Evolutionary conservation across 805 yeast genomes (phyloP).

Genomic region (Suhomyces sp.): DNA sequence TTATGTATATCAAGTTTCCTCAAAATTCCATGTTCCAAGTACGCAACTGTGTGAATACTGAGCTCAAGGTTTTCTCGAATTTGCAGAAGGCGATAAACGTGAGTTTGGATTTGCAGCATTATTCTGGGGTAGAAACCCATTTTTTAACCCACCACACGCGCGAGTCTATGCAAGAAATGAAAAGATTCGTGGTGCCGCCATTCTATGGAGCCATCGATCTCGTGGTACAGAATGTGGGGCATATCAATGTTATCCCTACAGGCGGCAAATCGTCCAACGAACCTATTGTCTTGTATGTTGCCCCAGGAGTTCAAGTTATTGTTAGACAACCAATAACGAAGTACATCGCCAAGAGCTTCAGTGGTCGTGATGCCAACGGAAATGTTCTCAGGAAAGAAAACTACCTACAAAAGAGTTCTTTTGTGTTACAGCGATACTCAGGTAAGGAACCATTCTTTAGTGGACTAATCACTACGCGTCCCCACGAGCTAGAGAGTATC

Average conservation of each 20-base stretch:
- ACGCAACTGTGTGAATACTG: slow-evolving; percentile 43
- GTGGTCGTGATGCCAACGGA: slow-evolving; percentile 25
- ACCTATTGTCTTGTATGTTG: slow-evolving; percentile 46
- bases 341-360: slow-evolving; percentile 36
- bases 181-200: slow-evolving; percentile 58
- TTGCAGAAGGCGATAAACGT: slow-evolving; percentile 28
- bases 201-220: slow-evolving; percentile 65
- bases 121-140: slow-evolving; percentile 16
- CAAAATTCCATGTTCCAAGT: slow-evolving; percentile 45
- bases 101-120: slow-evolving; percentile 24
- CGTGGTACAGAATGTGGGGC: slow-evolving; percentile 65
- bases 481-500: background rate
- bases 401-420: slow-evolving; percentile 14
- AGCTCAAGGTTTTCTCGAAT: slow-evolving; percentile 30
- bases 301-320: slow-evolving; percentile 51
- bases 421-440: slow-evolving; percentile 18
- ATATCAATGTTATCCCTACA: slow-evolving; percentile 56
- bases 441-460: slow-evolving; percentile 14
- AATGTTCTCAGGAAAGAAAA: slow-evolving; percentile 21
- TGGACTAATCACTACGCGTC: slow-evolving; percentile 7
- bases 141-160: slow-evolving; percentile 20
- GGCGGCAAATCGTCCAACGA: slow-evolving; percentile 34
- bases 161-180: slow-evolving; percentile 22
- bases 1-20: slow-evolving; percentile 59
- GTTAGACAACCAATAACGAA: slow-evolving; percentile 52